phyloP scores from a whole-genome alignment of 2,329 filamentous ascomycete genomes.

The Metarhizium rileyi region DNA sequence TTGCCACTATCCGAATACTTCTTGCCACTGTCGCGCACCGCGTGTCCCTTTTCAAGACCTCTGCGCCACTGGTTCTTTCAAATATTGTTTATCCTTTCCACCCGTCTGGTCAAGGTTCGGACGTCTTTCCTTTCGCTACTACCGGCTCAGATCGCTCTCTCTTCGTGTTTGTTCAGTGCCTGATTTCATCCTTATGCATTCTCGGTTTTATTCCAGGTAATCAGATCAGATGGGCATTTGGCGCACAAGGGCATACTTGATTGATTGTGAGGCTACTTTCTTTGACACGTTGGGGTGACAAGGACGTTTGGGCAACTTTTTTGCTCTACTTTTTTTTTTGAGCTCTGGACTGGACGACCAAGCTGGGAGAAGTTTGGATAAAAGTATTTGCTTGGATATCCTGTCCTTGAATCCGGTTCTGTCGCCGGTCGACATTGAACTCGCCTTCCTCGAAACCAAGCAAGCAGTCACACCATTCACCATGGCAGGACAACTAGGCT shows the following conservation, averaged over 20 bases:
- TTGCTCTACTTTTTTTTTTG: too few relatives aligned
- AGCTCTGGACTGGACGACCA: neutral
- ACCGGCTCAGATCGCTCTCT: conserved; percentile 48
- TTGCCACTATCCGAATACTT: neutral
- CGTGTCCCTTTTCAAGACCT: neutral
- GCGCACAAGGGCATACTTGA: neutral
- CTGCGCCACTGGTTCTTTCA: conserved; percentile 4
- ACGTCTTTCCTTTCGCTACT: conserved; percentile 22
- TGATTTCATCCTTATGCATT: neutral
- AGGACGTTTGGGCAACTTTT: neutral
- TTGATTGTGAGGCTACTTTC: neutral
- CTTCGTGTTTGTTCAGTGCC: neutral
- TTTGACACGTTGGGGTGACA: neutral
- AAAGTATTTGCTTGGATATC: neutral
- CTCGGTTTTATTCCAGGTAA: neutral
- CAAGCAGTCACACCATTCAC: neutral
- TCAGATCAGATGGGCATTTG: neutral
- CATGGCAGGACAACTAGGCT: conserved; percentile 32
- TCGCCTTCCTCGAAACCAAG: conserved; percentile 14
- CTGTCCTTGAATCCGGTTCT: neutral
- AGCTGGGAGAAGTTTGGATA: neutral
- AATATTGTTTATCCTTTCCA: conserved; percentile 12
- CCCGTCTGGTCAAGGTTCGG: conserved; percentile 7
- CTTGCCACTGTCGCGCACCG: neutral
- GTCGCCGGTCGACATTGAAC: conserved; percentile 49